Base-by-base conservation (phyloP, 2,329 filamentous ascomycete genomes). In the Diaporthe sp. region DNA sequence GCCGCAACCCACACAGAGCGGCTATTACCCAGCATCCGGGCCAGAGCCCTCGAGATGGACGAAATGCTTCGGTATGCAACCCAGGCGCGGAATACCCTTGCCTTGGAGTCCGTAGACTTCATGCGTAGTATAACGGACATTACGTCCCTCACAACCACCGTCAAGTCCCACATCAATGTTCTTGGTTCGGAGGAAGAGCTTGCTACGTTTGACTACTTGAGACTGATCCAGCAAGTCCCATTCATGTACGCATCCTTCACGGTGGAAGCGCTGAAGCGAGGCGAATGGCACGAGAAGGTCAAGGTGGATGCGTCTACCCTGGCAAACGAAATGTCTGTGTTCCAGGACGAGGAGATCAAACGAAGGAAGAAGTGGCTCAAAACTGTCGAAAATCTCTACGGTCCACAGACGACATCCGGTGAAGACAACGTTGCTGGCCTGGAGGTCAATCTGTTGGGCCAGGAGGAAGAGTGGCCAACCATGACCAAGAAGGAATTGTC, bases 221-320 rank as follows among this genome's bases (percentile, higher is more conserved):
- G 93, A 25, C 88, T 95, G 31, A 93, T 98, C 49, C 93, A 96
- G 58, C 92, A 96, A 77, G 89, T 98, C 42, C 97, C 97, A 0
- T 93, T 94, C 74, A 92, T 98, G 79, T 99, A 98, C 82, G 96
- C 96, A 0, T 96, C 95, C 3, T 94, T 98, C 75, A 87, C 98
- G 28, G 91, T 95, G 4, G 97, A 99, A 84, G 94, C 95, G 22
- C 91, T 98, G 55, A 91, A 94, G 75, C 92, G 97, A 31, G 92
- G 92, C 46, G 96, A 98, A 84, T 99, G 97, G 96, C 92, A 91
- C 17, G 95, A 98, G 71, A 98, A 98, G 84, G 93, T 98, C 83
- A 95, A 94, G 82, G 90, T 91, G 3, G 97, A 98, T 80, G 97
- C 96, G 0, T 92, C 94, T 3, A 95, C 94, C 0, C 86, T 99